Base-by-base conservation (phyloP, 2,329 filamentous ascomycete species). In the Fusarium keratoplasticum region DNA sequence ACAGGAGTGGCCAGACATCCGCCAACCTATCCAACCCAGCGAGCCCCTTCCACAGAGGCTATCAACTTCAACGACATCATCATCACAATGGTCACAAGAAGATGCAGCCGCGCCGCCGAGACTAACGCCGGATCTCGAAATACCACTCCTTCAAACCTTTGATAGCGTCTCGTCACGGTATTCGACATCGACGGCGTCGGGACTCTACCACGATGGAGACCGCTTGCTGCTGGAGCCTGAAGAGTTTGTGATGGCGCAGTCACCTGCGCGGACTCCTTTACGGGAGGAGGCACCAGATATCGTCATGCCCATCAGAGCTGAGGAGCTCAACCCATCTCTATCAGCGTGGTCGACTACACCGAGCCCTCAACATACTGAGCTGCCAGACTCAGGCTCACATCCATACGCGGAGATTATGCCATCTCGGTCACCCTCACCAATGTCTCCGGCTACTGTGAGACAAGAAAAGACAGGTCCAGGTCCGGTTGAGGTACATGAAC, bases 181-280 rank as follows among this genome's bases (percentile, higher is more conserved):
- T 72, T 74, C 72, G 11, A 63, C 69, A 22, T 74, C 72, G 9
- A 74, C 72, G 27, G 36, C 59, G n/a, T 73, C 71, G 7, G 65
- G 66, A 27, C 38, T 61, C 8, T 66, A 74, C 33, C 65, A 58
- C n/a, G 71, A 74, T 27, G 50, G 66, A 25, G 59, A 40, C 18
- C 58, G 68, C 16, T 18, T 54, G 16, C 36, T 18, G 20, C 13
- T 57, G 2, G 72, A 64, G 13, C 69, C 61, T n/a, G 65, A 66
- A 31, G 64, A 67, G 33, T 74, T 74, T 42, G 36, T 50, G n/a
- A 58, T 60, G n/a, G 47, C 50, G 5, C 61, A 74, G 18, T 50
- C 68, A 27, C 55, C 55, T 7, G 40, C 36, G 10, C 47, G n/a
- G 20, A 69, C 59, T n/a, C 38, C 55, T 27, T 61, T 74, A 18